Conservation (phyloP, 208 protist genomes). For the Tritrichomonas foetus region DNA sequence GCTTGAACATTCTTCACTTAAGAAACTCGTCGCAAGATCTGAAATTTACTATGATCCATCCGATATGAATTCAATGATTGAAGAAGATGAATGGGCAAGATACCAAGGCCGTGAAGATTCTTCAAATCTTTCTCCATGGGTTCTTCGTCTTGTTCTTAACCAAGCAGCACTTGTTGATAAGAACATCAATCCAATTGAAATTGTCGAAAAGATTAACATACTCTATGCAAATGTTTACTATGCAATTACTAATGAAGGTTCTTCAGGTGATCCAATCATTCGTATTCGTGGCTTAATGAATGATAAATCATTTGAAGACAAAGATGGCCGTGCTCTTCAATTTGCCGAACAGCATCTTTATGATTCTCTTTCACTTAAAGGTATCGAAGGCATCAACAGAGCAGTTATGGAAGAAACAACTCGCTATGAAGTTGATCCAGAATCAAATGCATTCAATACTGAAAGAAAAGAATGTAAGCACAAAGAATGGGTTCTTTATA, state of each 20-base stretch:
- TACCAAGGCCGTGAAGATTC: slow-evolving; percentile 50
- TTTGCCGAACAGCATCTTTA: slow-evolving; percentile 65
- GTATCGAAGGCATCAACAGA: slow-evolving; percentile 88
- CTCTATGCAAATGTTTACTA: slow-evolving; percentile 74
- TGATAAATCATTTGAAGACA: slow-evolving; percentile 50
- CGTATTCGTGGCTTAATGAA: slow-evolving; percentile 46
- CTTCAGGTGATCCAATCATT: slow-evolving; percentile 71
- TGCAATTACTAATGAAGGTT: slow-evolving; percentile 68
- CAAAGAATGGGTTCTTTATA: slow-evolving; percentile 84
- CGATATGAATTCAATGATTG: slow-evolving; percentile 74
- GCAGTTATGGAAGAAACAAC: slow-evolving; percentile 67
- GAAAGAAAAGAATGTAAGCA: slow-evolving; percentile 61
- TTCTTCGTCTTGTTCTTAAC: slow-evolving; percentile 87
- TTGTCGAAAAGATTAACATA: neutral
- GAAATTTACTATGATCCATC: slow-evolving; percentile 93
- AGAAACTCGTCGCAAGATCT: slow-evolving; percentile 44
- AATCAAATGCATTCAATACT: slow-evolving; percentile 43
- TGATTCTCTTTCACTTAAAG: slow-evolving; percentile 65
- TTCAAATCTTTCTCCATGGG: slow-evolving; percentile 73
- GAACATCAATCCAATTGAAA: neutral
- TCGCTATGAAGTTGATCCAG: slow-evolving; percentile 48
- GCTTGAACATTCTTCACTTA: slow-evolving; percentile 51
- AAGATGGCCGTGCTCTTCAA: slow-evolving; percentile 52
- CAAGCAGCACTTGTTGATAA: neutral
- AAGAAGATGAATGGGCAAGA: slow-evolving; percentile 74